Base-by-base conservation (phyloP, 768 basidiomycete species). In the Trametes gibbosa region DNA sequence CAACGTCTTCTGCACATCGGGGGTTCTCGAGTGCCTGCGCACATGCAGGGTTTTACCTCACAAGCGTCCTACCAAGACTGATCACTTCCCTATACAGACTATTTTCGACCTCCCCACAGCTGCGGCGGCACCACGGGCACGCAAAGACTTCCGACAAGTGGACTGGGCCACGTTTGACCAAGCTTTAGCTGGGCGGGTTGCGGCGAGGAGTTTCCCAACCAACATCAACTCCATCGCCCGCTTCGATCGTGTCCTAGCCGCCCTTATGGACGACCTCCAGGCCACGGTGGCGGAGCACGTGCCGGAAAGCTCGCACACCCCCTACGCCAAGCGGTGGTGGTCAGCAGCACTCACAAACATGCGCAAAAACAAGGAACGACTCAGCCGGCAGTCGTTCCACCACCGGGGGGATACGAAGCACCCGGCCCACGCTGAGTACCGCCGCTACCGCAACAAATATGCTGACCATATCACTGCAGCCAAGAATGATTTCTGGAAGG, bases 1-100 rank as follows among this genome's bases (percentile, higher is more conserved):
- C 67, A 82, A 83, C 50, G 74, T 82, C 0, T 82, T 76, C 59
- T 59, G 64, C 29, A 61, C 73, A 3, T 39, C 45, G 0, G 32
- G 54, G 0, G 43, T 73, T 0, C 25, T 55, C 0, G 62, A 70
- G 2, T 8, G 25, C 0, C 40, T 77, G 1, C 58, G 71, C 13
- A 5, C 43, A 4, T 81, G 78, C 63, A 43, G 68, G 8, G 67
- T 67, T 1, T 32, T 52, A 1, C 65, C 62, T 1, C 56, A 54
- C 0, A 3, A 43, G 0, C 61, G 42, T 4, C 72, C 42, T 2
- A 45, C 42, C 5, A 45, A 45, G 13, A 45, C 42, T 23, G 42
- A 45, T 21, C 42, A 45, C n/a, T 70, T 73, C 56, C 78, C 75
- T 0, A 76, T 82, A 9, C 29, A 63, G 23, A 73, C 68, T 0